Evolutionary conservation across 1,139 yeast species (phyloP), one percentile per base, ranked within the genome.

Genomic region (Geotrichum klebahnii): DNA sequence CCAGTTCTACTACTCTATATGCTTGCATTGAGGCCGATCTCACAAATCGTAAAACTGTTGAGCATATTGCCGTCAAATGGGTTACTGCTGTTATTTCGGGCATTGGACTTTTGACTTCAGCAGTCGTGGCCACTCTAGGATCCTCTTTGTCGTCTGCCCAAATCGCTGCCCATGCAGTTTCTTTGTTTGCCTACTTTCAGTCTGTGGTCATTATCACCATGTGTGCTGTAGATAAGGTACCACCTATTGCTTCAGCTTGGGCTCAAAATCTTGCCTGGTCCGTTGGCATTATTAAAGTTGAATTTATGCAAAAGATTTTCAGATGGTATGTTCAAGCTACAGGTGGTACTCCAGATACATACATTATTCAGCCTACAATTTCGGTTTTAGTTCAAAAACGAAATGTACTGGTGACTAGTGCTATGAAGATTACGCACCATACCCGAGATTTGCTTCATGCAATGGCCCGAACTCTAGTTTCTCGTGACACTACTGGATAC

Each of bases 191-290:
- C 56, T 92, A 92, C 71, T 94, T 92, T 78, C 98, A 92, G 72
- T 83, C 88, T 56, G 75, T 90, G 63, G 96, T 96, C 28, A 83
- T 92, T 59, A 82, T 95, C 33, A 80, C 96, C 36, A 90, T 92
- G 96, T 84, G 88, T 85, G 96, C 95, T 42, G 97, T 90, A 34
- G 82, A 90, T 35, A 77, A 81, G 57, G 90, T 89, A 4, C 98
- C 98, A 3, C 98, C 98, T 19, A 88, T 92, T 60, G 97, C 97
- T 14, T 85, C 95, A 1, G 89, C 97, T 10, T 92, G 98, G 98
- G 82, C 95, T 37, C 97, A 92, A 68, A 92, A 92, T 70, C 84
- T 92, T 70, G 84, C 82, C 67, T 92, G 98, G 98, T 82, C 97
- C 10, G 78, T 92, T 72, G 98, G 98, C 53, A 80, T 92, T 57